Evolutionary conservation across 176 grass and related monocot species (phyloP).

Genomic region (Zea mays): Zm-B73-REFERENCE-NAM-5.0 NC_050101.1:145346501-145347000

Average conservation of each 20-base stretch:
- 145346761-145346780: constrained; percentile 86
- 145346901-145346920: constrained; percentile 28
- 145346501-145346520: constrained; percentile 4
- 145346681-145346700: constrained; percentile 7
- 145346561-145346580: constrained; percentile 23
- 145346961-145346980: constrained; percentile 55
- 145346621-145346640: constrained; percentile 24
- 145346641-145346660: constrained; percentile 6
- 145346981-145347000: constrained; percentile 47
- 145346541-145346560: constrained; percentile 26
- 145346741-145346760: constrained; percentile 88
- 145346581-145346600: neutral
- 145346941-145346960: constrained; percentile 8
- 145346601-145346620: constrained; percentile 4
- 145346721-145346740: constrained; percentile 29
- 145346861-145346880: constrained; percentile 60
- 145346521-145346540: constrained; percentile 4
- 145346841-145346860: constrained; percentile 61
- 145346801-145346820: constrained; percentile 70
- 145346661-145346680: constrained; percentile 6
- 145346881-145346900: constrained; percentile 49
- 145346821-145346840: constrained; percentile 67
- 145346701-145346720: constrained; percentile 15
- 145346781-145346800: constrained; percentile 80
- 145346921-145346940: constrained; percentile 12